These are phyloP conservation scores for Desmodesmus armatus DNA, from an alignment of 139 green algal species.

Conservation along the genomic window DNA sequence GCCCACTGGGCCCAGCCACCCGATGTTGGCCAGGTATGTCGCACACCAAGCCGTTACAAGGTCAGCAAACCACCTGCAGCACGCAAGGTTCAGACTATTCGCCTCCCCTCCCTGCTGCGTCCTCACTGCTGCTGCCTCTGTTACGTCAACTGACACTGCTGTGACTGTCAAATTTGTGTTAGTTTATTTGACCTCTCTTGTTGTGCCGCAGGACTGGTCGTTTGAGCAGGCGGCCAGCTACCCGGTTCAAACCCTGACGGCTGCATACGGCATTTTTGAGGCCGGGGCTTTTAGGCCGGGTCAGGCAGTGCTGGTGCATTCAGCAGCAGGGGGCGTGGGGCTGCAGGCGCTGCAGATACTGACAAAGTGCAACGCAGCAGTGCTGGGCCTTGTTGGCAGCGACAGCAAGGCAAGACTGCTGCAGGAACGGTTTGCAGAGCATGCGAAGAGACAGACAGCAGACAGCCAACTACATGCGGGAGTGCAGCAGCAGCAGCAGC, in stretches of 20 bases:
- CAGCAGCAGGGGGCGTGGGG: conserved; percentile 57
- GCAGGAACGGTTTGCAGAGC: not conserved
- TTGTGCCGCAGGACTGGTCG: not conserved
- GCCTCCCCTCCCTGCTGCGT: too few species aligned
- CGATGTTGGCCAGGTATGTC: too few species aligned
- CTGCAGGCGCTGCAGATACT: conserved; percentile 51
- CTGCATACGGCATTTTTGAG: conserved; percentile 52
- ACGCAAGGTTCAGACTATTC: too few species aligned
- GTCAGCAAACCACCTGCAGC: too few species aligned
- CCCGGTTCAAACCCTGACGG: conserved; percentile 57
- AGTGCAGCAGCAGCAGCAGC: not conserved
- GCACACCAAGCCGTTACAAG: too few species aligned
- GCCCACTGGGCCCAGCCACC: too few species aligned
- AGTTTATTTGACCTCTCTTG: not conserved
- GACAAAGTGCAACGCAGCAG: conserved; percentile 14
- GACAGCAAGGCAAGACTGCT: conserved; percentile 45
- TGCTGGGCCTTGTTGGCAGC: conserved; percentile 53
- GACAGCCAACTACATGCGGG: not conserved
- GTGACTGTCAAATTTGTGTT: not conserved
- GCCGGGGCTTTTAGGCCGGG: conserved; percentile 47
- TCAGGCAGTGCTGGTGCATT: conserved; percentile 59
- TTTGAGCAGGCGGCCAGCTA: conserved; percentile 49
- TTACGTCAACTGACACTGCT: not conserved
- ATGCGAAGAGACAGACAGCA: conserved; percentile 1
- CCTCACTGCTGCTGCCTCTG: too few species aligned